Conservation (phyloP, 2,329 filamentous ascomycete species). For the Nemania sp. region DNA sequence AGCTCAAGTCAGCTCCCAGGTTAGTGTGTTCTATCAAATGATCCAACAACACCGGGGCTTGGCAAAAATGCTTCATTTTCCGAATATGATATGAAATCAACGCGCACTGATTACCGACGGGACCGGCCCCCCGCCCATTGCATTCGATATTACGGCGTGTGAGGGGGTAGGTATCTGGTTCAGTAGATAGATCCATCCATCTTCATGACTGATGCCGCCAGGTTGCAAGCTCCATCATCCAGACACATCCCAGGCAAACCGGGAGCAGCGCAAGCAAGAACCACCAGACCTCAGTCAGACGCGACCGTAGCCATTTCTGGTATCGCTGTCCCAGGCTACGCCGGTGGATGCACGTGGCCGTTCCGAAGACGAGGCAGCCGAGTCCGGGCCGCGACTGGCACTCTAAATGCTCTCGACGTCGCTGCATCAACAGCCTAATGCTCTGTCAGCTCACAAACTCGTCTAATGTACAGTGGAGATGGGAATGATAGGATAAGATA, state of each 20-base stretch:
- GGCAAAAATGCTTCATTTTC: neutral
- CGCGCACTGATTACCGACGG: no score
- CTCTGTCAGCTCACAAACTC: neutral
- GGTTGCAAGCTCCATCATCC: constrained; percentile 37
- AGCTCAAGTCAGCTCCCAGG: no score
- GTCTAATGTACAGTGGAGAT: neutral
- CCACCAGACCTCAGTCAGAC: constrained; percentile 64
- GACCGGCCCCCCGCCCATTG: no score
- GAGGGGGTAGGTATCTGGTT: constrained; percentile 1
- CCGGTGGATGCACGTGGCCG: constrained; percentile 60
- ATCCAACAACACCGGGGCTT: neutral
- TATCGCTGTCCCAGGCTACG: constrained; percentile 59
- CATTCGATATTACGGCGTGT: neutral
- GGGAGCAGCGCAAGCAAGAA: constrained; percentile 58
- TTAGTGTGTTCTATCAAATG: constrained; percentile 8
- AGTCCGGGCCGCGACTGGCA: constrained; percentile 69
- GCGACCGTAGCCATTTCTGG: constrained; percentile 59
- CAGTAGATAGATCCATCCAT: neutral
- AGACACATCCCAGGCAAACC: constrained; percentile 51
- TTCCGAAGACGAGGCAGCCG: constrained; percentile 67
- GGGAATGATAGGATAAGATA: neutral
- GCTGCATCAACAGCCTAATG: constrained; percentile 63
- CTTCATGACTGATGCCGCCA: constrained; percentile 34
- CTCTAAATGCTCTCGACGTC: constrained; percentile 69
- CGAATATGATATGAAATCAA: neutral